Evolutionary conservation across 2,329 filamentous ascomycete genomes (phyloP), one percentile per base, ranked within the genome.

Genomic region (Dactylellina haptotyla): DNA sequence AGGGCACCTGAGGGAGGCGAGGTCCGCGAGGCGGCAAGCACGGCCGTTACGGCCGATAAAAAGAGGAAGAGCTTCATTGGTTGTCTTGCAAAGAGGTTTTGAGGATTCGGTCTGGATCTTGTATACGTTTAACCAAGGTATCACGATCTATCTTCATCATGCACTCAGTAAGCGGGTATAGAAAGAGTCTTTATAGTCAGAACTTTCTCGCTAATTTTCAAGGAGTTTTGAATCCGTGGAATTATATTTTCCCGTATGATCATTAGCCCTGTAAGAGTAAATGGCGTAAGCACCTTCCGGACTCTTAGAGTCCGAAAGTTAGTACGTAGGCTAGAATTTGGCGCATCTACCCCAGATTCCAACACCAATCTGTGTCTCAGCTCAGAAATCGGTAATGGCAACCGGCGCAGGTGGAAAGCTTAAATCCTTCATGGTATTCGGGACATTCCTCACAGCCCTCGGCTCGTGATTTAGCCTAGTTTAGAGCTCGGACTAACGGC

Each of bases 1-100:
- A 87, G 79, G 58, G 85, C 85, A 28, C 85, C 85, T 2, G 81
- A 76, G 1, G 85, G 86, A 12, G 84, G 79, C 20, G 81, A 79
- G 3, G 82, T 84, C 37, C 83, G 80, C 43, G 78, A 78, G 32
- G 79, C 78, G 18, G 79, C 79, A 12, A 65, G 26, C 12, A 53
- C 67, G 4, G 46, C 54, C 2, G 50, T 45, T 14, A 62, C 34
- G 23, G 53, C 34, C 16, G 53, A n/a, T 18, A 41, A 9, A 2
- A 34, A 23, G 32, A 57, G 20, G 6, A 57, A 28, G 25, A 57
- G 20, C 25, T 26, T 43, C 53, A 41, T 43, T 8, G 9, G 10
- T 4, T n/a, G n/a, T n/a, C n/a, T 28, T 48, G 20, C 4, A 4
- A 34, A 34, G 32, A n/a, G n/a, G n/a, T n/a, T n/a, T n/a, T n/a